Conservation (phyloP, 306 rosid genomes). For the Quercus agrifolia region DNA sequence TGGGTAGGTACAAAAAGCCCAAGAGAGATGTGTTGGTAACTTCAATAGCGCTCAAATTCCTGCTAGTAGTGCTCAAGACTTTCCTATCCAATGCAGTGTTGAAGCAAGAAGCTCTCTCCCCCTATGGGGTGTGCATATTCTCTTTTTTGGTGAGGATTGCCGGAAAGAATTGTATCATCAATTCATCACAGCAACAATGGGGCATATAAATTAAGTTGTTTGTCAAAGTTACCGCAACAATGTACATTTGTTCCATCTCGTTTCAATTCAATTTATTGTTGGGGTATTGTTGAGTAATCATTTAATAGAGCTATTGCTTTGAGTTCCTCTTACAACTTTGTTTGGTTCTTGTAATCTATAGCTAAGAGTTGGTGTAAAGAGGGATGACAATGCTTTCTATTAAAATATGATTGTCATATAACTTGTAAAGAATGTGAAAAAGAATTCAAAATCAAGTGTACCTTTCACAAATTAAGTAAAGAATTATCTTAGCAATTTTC, state of each 20-base stretch:
- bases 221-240: neutral
- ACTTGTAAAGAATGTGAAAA: neutral
- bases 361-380: neutral
- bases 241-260: conserved; percentile 14
- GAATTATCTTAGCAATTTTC: no score
- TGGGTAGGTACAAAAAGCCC: conserved; percentile 41
- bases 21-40: conserved; percentile 19
- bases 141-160: conserved; percentile 22
- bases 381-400: no score
- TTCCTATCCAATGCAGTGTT: conserved; percentile 32
- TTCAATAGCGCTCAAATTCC: conserved; percentile 11
- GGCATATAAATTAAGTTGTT: conserved; percentile 19
- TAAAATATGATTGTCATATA: neutral
- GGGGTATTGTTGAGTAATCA: neutral
- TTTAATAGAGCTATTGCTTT: neutral
- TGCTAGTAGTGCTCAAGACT: conserved; percentile 24
- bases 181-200: conserved; percentile 21
- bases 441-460: no score
- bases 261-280: neutral
- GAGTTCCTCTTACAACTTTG: no score
- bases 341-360: no score
- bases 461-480: no score
- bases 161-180: conserved; percentile 15
- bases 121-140: conserved; percentile 1
- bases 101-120: conserved; percentile 21